Evolutionary conservation across 139 green algal genomes (phyloP), one percentile per base, ranked within the genome.

Genomic region (Chlorella sp.): DNA sequence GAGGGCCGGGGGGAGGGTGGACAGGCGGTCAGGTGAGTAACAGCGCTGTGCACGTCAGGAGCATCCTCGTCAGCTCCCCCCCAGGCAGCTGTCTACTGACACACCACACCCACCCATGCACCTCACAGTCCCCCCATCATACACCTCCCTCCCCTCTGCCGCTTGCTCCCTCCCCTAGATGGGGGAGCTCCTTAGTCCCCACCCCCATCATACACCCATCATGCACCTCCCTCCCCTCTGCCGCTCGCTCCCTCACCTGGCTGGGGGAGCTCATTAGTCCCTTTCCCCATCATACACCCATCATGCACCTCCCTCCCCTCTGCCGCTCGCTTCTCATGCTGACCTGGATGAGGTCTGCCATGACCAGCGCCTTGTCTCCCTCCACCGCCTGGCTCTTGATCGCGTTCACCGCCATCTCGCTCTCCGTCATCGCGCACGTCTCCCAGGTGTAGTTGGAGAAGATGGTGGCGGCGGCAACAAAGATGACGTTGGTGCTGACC

Each of bases 361-460:
- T 91, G 73, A 84, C 81, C 22, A 93, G 81, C 75, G 91, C 91
- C 82, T 93, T 93, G 87, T 91, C 73, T 32, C 86, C 86, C 36
- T 93, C 91, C 61, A 87, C 68, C 39, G 87, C 81, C 86, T 93
- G 91, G 76, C 66, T 81, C 83, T 88, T 88, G 21, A 88, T 42
- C 37, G 83, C 83, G 30, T 88, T 88, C 83, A 88, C 83, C 37
- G 83, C 83, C 83, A 79, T 75, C 83, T 88, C 66, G 64, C 66
- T 85, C 60, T 93, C 86, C 7, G 86, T 90, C 48, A 90, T 24
- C 36, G 86, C 86, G 60, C 86, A 81, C 18, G 60, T 57, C 77
- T 86, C 77, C 86, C 88, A 91, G 80, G 64, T 84, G 32, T 57
- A 39, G 68, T 82, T 83, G 66, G 80, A 87, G 66, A 91, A 82